Conservation (phyloP, 2,329 filamentous ascomycete species). For the Penicillium sp. region DNA sequence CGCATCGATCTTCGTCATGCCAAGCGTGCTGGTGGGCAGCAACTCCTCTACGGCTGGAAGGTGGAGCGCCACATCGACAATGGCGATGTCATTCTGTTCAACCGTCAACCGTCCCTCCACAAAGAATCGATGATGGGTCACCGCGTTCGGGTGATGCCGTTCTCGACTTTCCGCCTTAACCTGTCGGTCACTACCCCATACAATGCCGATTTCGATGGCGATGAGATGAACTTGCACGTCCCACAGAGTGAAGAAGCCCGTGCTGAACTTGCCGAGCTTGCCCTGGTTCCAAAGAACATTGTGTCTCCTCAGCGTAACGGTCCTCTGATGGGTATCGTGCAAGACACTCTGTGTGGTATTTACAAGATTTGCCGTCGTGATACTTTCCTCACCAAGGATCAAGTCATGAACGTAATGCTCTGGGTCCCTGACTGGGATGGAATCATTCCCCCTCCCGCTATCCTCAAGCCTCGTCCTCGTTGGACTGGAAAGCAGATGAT, state of each 20-base stretch:
- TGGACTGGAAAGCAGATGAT: conserved; percentile 99
- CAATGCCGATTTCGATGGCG: conserved; percentile 99
- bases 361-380: conserved; percentile 97
- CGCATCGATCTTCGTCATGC: conserved; percentile 94
- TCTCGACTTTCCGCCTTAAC: conserved; percentile 97
- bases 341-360: conserved; percentile 92
- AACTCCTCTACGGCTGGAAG: conserved; percentile 96
- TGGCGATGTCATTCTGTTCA: conserved; percentile 98
- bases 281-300: conserved; percentile 97
- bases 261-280: conserved; percentile 90
- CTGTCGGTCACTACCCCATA: conserved; percentile 97
- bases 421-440: conserved; percentile 99
- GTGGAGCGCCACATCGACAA: conserved; percentile 96
- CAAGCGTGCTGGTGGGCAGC: conserved; percentile 76
- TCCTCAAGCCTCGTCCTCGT: conserved; percentile 85
- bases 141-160: conserved; percentile 95
- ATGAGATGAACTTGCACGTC: conserved; percentile 99
- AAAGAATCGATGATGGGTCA: conserved; percentile 99
- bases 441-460: conserved; percentile 88
- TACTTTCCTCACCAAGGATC: conserved; percentile 83
- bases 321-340: conserved; percentile 98
- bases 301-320: conserved; percentile 97
- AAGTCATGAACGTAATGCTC: conserved; percentile 95
- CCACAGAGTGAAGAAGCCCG: conserved; percentile 96
- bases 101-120: conserved; percentile 97